Base-by-base conservation (phyloP, 495 filamentous ascomycete genomes). In the Pseudevernia furfuracea region DNA sequence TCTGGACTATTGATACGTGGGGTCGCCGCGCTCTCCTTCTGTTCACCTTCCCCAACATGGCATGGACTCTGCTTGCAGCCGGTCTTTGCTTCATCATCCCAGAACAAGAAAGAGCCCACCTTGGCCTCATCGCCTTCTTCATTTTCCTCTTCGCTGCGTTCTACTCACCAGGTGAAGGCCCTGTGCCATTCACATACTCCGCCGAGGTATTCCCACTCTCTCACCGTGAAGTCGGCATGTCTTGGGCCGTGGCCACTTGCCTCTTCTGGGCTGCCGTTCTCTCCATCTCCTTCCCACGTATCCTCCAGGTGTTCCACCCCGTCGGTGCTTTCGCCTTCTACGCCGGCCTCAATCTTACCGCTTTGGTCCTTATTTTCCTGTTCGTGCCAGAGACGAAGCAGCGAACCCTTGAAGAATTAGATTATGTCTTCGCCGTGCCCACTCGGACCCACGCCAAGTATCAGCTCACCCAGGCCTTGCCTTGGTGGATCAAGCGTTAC, bases 311-410 rank as follows among this genome's bases (percentile, higher is more conserved):
- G 11, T 81, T 87, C 69, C 80, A 81, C 58, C 79, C 79, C 17
- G 72, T 79, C 14, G 79, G 82, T 21, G 78, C 79, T 7, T 83
- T 87, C 49, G 76, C 76, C 49, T 84, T 86, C 69, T 88, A 87
- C 67, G 87, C 86, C 44, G 85, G 74, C 15, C 79, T 90, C 63
- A 92, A 92, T 68, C 71, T 89, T 19, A 75, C 84, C 36, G 89
- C 87, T 14, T 78, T 90, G 25, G 67, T 85, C 36, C 79, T 89
- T 76, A 88, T 91, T 66, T 88, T 90, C 73, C 77, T 91, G 59
- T 90, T 81, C 75, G 79, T 93, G 9, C 88, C 87, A 14, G 89
- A 92, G 74, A 91, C 89, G 0, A 92, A 91, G 73, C 88, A 89
- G 71, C 80, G 83, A 38, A 90, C 88, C 7, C 82, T 92, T 17